Evolutionary conservation across 257 asterid species (phyloP), one percentile per base, ranked within the genome.

Genomic region (Ehretia macrophylla): DNA sequence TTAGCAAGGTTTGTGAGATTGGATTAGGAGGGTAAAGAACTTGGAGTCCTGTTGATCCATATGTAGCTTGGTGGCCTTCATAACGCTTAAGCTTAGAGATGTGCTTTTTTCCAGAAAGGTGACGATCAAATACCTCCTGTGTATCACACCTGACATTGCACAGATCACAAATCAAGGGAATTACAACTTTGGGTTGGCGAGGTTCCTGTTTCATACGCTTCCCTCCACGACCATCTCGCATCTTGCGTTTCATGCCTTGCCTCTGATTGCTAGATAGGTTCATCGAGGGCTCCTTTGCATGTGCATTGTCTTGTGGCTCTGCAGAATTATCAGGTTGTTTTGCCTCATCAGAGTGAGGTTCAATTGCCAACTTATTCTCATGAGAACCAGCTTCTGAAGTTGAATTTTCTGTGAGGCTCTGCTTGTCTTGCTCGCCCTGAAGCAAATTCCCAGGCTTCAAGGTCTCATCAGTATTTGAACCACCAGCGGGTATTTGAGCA

Each of bases 11-110:
- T 17, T 72, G 58, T 13, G 70, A 20, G n/a, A 56, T 6, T 4
- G 66, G 62, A 58, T 54, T 67, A 32, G 75, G 72, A 32, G 75
- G 72, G 51, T 74, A 74, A 21, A 60, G 49, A 51, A 65, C 64
- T 69, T 69, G 79, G 51, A 74, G 75, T 59, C 75, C 72, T 17
- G 37, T 11, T 14, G 57, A 53, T 62, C 66, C 68, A 27, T 49
- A 60, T 48, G 49, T 71, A 55, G 72, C 68, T 59, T 55, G 60
- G 47, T 71, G 68, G 57, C 55, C 67, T 21, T 62, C 64, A 62
- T 42, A 46, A 27, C 42, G 65, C 59, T 62, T 72, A 35, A 38
- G 59, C 57, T 62, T 61, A 27, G 75, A 32, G 12, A 35, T n/a
- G 67, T 74, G 75, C 55, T 60, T 70, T 51, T 47, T 60, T 62